Evolutionary conservation across 345 rosid species (phyloP), one percentile per base, ranked within the genome.

Genomic region (Euphorbia peplus): DNA sequence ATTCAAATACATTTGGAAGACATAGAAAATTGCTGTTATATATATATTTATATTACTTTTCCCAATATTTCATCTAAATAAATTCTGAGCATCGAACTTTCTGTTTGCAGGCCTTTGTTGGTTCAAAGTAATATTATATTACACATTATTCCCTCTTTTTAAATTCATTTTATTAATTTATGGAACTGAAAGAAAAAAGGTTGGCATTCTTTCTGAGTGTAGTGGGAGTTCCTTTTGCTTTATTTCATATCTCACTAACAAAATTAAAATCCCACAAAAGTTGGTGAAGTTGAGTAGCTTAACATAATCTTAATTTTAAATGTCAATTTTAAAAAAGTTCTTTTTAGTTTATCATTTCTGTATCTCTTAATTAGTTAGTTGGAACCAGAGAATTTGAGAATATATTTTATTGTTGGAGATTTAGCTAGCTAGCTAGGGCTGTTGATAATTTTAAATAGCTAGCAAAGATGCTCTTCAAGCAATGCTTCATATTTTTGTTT

Each of bases 231-330:
- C 16, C 30, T 24, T 11, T 41, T 19, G 25, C 44, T 65, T 44
- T 29, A 16, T 50, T 35, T 18, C 69, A 62, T 47, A 48, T 1
- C 3, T 11, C 7, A 42, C 55, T 37, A n/a, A 37, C 1, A 24
- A 28, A 66, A 60, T 8, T 55, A 48, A 54, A 22, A 50, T 67
- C 42, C 68, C 58, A 75, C 3, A 18, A 30, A 15, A 44, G 13
- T 63, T 0, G 53, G 35, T 37, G 47, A 19, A 11, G 15, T 37
- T 59, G 2, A 21, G 28, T 39, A 57, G 61, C 15, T 28, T 28
- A 29, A 48, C 9, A 13, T 48, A 54, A 54, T 25, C 25, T 55
- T 14, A 22, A 8, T 22, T 54, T 1, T 18, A 1, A 42, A 44
- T 55, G 22, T 51, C 24, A 10, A 25, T 24, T 55, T 55, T 25